Evolutionary conservation across 2,329 filamentous ascomycete genomes (phyloP).

Genomic region (Clarireedia homoeocarpa): DNA sequence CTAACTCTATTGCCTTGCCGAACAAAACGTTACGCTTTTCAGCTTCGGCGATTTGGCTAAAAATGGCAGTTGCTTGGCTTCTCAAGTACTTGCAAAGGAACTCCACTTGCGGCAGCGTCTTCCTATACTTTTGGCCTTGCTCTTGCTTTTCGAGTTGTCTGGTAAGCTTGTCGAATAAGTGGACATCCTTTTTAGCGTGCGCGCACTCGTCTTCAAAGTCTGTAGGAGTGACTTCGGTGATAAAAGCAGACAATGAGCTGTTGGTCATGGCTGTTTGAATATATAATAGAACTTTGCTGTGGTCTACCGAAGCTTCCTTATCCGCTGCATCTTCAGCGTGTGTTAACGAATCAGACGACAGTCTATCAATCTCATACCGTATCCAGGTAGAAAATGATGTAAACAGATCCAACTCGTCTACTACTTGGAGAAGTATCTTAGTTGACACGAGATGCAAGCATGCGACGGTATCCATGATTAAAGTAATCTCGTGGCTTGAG

Average conservation of each 20-base stretch:
- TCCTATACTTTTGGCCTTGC: slow-evolving; percentile 32
- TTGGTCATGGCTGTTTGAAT: slow-evolving; percentile 62
- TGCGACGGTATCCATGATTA: slow-evolving; percentile 61
- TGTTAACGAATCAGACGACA: slow-evolving; percentile 54
- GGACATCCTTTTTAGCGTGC: slow-evolving; percentile 37
- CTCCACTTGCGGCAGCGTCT: slow-evolving; percentile 51
- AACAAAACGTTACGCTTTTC: slow-evolving; percentile 62
- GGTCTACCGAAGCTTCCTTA: slow-evolving; percentile 69
- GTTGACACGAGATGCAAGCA: slow-evolving; percentile 70
- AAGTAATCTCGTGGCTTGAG: slow-evolving; percentile 52
- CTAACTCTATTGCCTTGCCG: slow-evolving; percentile 38
- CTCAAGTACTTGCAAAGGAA: slow-evolving; percentile 54
- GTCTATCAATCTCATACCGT: slow-evolving; percentile 70
- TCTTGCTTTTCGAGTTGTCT: slow-evolving; percentile 26
- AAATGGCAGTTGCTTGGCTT: slow-evolving; percentile 51
- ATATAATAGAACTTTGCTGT: slow-evolving; percentile 66
- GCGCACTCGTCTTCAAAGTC: slow-evolving; percentile 42
- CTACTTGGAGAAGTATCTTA: slow-evolving; percentile 60
- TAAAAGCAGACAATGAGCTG: slow-evolving; percentile 57
- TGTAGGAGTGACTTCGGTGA: slow-evolving; percentile 43
- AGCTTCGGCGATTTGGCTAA: slow-evolving; percentile 60
- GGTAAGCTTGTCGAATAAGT: slow-evolving; percentile 40
- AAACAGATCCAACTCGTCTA: slow-evolving; percentile 74
- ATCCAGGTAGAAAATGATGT: slow-evolving; percentile 76
- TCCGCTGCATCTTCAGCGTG: slow-evolving; percentile 65